Conservation (phyloP, 768 basidiomycete genomes). For the Mycena galericulata region DNA sequence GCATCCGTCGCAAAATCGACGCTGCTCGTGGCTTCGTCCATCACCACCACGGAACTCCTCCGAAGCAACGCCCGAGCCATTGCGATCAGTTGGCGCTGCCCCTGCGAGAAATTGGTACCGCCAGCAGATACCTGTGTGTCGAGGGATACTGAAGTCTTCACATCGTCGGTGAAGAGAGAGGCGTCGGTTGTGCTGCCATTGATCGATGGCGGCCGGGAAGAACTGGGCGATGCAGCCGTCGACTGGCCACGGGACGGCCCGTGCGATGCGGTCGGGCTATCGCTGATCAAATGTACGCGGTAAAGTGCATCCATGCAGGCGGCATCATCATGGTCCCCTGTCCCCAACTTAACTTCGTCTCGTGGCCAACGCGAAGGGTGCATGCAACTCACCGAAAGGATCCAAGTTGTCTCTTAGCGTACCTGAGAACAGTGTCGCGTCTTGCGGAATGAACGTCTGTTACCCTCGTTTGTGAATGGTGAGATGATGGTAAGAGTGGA, state of each 20-base stretch:
- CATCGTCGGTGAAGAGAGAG: constrained; percentile 66
- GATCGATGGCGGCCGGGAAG: constrained; percentile 58
- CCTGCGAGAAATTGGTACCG: constrained; percentile 92
- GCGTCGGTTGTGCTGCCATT: constrained; percentile 40
- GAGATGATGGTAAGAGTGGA: no score
- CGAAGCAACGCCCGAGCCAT: constrained; percentile 86
- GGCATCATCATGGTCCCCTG: constrained; percentile 81
- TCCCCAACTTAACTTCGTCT: constrained; percentile 50
- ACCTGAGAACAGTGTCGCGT: constrained; percentile 72
- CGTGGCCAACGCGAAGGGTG: not conserved
- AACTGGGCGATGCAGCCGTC: constrained; percentile 57
- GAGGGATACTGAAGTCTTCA: constrained; percentile 69
- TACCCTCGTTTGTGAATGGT: not conserved
- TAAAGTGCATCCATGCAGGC: constrained; percentile 85
- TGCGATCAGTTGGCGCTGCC: constrained; percentile 89
- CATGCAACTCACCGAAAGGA: constrained; percentile 18
- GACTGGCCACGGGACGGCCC: constrained; percentile 63
- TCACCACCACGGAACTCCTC: constrained; percentile 77
- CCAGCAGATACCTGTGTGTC: constrained; percentile 87
- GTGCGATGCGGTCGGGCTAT: constrained; percentile 61
- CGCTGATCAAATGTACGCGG: constrained; percentile 82
- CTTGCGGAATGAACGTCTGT: constrained; percentile 67
- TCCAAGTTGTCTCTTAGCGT: constrained; percentile 47
- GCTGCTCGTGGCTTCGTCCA: constrained; percentile 89
- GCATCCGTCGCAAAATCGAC: constrained; percentile 88